Conservation (phyloP, 192 early-diverging fungal genomes). For the Chytriomyces sp. region DNA sequence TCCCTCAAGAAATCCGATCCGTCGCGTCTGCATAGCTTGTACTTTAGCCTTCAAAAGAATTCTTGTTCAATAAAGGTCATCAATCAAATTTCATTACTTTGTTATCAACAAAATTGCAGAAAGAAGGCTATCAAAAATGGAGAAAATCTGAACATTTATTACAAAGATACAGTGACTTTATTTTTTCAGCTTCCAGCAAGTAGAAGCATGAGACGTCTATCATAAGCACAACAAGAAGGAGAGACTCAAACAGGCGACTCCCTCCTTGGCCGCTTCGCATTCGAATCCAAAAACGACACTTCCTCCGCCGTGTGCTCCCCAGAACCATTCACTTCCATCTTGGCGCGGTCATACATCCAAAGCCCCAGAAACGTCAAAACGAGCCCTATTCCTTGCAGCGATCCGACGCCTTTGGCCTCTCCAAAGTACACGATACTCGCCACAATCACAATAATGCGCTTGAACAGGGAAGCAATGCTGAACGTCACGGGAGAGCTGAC, state of each 20-base stretch:
- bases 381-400: constrained; percentile 74
- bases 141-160: too few species aligned
- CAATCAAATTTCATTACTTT: too few species aligned
- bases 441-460: constrained; percentile 89
- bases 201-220: background rate
- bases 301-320: background rate
- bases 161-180: too few species aligned
- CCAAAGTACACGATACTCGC: constrained; percentile 82
- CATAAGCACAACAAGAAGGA: too few species aligned
- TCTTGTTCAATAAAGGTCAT: too few species aligned
- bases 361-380: constrained; percentile 79
- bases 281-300: background rate
- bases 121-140: too few species aligned
- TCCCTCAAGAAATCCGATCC: too few species aligned
- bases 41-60: too few species aligned
- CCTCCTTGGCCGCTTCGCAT: background rate
- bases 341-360: constrained; percentile 84
- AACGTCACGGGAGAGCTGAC: constrained; percentile 82
- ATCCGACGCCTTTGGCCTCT: constrained; percentile 59
- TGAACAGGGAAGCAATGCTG: constrained; percentile 80
- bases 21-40: too few species aligned
- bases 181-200: background rate
- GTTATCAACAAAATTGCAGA: too few species aligned
- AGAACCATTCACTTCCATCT: constrained; percentile 54
- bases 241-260: background rate